phyloP scores from a whole-genome alignment of 306 rosid species.

The Rosa chinensis region DNA sequence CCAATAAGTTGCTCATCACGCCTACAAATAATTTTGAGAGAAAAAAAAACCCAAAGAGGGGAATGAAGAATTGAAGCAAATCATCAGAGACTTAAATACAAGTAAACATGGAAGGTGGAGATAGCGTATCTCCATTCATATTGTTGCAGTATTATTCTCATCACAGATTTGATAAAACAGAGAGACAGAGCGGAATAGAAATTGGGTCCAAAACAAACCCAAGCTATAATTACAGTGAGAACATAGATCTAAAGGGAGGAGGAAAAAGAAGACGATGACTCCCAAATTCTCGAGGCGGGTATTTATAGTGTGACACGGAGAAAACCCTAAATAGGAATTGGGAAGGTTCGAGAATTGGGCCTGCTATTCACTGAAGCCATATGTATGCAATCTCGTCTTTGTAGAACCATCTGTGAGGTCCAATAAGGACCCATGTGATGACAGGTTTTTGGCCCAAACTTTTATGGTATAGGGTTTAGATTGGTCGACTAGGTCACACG shows the following conservation, averaged over 20 bases:
- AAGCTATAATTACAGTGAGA: background rate
- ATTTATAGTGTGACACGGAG: background rate
- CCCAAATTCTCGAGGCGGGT: background rate
- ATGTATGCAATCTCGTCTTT: no score
- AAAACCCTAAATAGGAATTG: background rate
- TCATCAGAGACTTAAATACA: conserved; percentile 94
- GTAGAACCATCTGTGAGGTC: background rate
- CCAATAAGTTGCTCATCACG: conserved; percentile 64
- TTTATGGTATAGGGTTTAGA: no score
- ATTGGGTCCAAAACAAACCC: background rate
- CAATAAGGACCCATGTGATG: background rate
- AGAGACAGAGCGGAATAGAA: background rate
- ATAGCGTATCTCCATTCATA: conserved; percentile 57
- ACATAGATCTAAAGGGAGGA: background rate
- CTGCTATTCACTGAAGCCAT: background rate
- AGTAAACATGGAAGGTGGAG: conserved; percentile 50
- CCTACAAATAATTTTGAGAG: conserved; percentile 13
- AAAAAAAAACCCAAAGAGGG: background rate
- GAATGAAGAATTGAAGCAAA: background rate
- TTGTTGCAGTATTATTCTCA: conserved; percentile 83
- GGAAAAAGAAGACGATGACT: background rate
- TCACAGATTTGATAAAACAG: conserved; percentile 41
- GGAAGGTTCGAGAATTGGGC: conserved; percentile 1
- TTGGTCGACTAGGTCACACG: no score
- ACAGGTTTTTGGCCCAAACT: no score